Base-by-base conservation (phyloP, 163 green algal species). In the Coccomyxa subellipsoidea region DNA sequence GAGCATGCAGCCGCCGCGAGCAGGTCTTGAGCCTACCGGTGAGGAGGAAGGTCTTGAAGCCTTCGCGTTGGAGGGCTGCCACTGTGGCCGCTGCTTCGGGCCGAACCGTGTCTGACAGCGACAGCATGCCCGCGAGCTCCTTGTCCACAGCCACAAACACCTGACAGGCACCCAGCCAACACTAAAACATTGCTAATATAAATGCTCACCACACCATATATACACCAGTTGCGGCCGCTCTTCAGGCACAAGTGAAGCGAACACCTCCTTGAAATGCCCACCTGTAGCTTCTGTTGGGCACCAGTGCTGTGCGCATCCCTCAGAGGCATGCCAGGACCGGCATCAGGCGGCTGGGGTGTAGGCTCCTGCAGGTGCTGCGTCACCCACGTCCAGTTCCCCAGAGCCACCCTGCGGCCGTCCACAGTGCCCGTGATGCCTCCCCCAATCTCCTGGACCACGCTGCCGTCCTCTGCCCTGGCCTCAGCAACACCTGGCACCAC, bases 371-470 rank as follows among this genome's bases (percentile, higher is more conserved):
- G 23, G 47, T 73, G 66, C 27, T 73, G 27, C 4, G 40, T 34
- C 36, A 97, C 86, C 94, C 93, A 98, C 15, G 97, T 94, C 40
- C 92, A 80, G 2, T 85, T 96, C 32, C 95, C 95, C 0, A 98
- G 94, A 0, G 86, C 86, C 18, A 99, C 92, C 0, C 53, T 77
- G 7, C 79, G 81, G 0, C 93, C 92, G 7, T 84, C 87, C 38
- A 98, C 93, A 1, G 81, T 85, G 38, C 85, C 96, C 1, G 77
- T 83, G 18, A 96, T 93, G 23, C 96, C 96, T 38, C 87, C 93
- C 38, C 96, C 96, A 0, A 95, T 90, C 88, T 97, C 93, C 83
- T 98, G 93, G 27, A 87, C n/a, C 84, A 98, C 94, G 27, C 84
- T 92, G 38, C 92, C 94, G 0, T 90, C 85, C 47, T 91, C 83